Evolutionary conservation across 1,284 basidiomycete species (phyloP), one percentile per base, ranked within the genome.

Genomic region (Pascua sp.): DNA sequence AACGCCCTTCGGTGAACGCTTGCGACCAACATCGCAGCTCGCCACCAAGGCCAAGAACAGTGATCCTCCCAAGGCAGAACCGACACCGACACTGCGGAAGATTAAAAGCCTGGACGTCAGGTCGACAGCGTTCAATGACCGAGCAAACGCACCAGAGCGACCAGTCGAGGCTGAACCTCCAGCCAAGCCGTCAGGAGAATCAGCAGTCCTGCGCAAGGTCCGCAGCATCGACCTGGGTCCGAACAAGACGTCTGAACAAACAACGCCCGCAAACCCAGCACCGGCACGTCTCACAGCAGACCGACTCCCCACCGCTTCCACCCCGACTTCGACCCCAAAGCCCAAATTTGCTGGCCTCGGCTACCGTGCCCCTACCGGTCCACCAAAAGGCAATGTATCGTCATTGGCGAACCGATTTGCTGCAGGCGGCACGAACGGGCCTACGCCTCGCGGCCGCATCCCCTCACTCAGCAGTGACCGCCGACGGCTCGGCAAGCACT

Each of bases 401-500:
- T 49, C 59, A 5, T 45, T 60, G 39, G 62, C 62, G 4, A 51
- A 51, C n/a, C 62, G 62, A 4, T 63, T 55, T 16, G 50, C 59
- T 0, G 47, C 60, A 4, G 52, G 47, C 9, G 53, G 24, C 2
- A 24, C 51, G 4, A 49, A 15, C 36, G 52, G 40, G 11, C 48
- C 56, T 13, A 42, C 52, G 7, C 57, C 61, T 0, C 52, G 55
- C 0, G 48, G 42, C 3, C 60, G 60, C 11, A 48, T 57, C 17
- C 57, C 60, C 1, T 62, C 60, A 9, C 41, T 59, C 43, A 46
- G 57, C 38, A 52, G 65, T 9, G 77, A 78, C 55, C 54, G 67
- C 11, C 64, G 77, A n/a, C 63, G 68, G 5, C 67, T 79, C 5
- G 77, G 77, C 18, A 65, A 73, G 47, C 77, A 79, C 64, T 51